Evolutionary conservation across 2,329 filamentous ascomycete species (phyloP).

Genomic region (Pseudogymnoascus sp.): DNA sequence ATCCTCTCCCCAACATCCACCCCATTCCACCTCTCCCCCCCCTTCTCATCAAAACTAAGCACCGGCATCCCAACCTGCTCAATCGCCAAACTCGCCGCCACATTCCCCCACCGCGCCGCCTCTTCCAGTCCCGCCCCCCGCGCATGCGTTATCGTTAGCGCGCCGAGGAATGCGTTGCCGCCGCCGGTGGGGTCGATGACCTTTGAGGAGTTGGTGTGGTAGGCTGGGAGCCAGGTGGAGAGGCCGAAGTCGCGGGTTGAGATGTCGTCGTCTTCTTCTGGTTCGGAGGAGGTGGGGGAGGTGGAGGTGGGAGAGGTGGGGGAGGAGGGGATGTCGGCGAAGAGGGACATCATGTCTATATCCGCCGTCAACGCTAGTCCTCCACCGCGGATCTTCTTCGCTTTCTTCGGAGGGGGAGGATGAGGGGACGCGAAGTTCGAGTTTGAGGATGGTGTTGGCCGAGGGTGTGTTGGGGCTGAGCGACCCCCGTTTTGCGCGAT

Average conservation of each 20-base stretch:
- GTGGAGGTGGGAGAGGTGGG: neutral
- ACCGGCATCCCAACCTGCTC: constrained; percentile 83
- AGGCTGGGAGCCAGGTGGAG: constrained; percentile 72
- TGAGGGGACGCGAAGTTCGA: neutral
- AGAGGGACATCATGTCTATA: constrained; percentile 56
- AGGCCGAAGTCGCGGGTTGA: constrained; percentile 48
- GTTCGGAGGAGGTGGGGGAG: constrained; percentile 28
- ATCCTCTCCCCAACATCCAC: constrained; percentile 46
- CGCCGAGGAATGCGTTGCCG: constrained; percentile 78
- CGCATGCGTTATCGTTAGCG: constrained; percentile 51
- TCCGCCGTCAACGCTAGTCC: constrained; percentile 50
- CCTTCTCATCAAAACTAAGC: constrained; percentile 38
- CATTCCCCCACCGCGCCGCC: constrained; percentile 68
- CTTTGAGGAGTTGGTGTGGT: constrained; percentile 45
- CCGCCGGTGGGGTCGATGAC: constrained; percentile 93
- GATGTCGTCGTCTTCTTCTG: constrained; percentile 30
- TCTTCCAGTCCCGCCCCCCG: constrained; percentile 56
- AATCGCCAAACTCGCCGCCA: constrained; percentile 87
- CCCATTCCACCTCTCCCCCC: constrained; percentile 56
- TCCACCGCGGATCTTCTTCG: constrained; percentile 38
- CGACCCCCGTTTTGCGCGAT: constrained; percentile 38
- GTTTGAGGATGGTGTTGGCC: neutral
- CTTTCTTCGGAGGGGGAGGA: constrained; percentile 11
- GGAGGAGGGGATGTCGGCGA: constrained; percentile 46
- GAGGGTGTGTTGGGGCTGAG: constrained; percentile 10